These are phyloP conservation scores for Candida gorgasii DNA, from an alignment of 805 yeast genomes.

Conservation along the genomic window DNA sequence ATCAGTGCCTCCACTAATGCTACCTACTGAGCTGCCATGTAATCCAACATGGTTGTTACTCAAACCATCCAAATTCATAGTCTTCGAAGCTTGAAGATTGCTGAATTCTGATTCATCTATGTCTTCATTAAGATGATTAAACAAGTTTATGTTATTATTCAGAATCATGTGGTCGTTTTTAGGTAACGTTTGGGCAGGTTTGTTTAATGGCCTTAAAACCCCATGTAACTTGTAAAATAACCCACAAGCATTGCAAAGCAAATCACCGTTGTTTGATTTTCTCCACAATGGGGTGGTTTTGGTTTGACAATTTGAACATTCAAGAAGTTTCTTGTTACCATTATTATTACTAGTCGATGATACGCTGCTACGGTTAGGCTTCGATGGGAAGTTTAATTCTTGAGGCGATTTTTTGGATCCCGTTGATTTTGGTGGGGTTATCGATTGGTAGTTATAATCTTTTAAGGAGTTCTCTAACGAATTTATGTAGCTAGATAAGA, in stretches of 20 bases:
- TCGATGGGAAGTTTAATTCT: constrained; percentile 3
- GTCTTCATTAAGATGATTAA: constrained; percentile 18
- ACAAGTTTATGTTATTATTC: constrained; percentile 26
- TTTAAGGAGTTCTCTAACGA: constrained; percentile 39
- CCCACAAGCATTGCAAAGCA: constrained; percentile 48
- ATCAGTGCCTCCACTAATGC: constrained; percentile 12
- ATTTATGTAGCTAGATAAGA: constrained; percentile 38
- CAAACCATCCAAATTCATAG: neutral
- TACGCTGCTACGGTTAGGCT: neutral
- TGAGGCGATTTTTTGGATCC: constrained; percentile 16
- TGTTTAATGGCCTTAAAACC: constrained; percentile 41
- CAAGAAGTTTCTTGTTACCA: constrained; percentile 24
- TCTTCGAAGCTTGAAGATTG: neutral
- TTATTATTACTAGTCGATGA: neutral
- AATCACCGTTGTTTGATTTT: constrained; percentile 41
- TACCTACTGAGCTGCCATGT: constrained; percentile 1
- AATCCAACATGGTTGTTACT: constrained; percentile 1
- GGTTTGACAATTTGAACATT: constrained; percentile 45
- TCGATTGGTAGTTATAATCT: constrained; percentile 22
- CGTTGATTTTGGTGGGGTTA: constrained; percentile 16
- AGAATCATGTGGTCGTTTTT: constrained; percentile 22
- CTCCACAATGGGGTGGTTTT: constrained; percentile 49
- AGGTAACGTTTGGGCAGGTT: constrained; percentile 9
- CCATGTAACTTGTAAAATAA: constrained; percentile 47
- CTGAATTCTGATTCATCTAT: constrained; percentile 1